Base-by-base conservation (phyloP, 305 asterid genomes). In the Vinca major region DNA sequence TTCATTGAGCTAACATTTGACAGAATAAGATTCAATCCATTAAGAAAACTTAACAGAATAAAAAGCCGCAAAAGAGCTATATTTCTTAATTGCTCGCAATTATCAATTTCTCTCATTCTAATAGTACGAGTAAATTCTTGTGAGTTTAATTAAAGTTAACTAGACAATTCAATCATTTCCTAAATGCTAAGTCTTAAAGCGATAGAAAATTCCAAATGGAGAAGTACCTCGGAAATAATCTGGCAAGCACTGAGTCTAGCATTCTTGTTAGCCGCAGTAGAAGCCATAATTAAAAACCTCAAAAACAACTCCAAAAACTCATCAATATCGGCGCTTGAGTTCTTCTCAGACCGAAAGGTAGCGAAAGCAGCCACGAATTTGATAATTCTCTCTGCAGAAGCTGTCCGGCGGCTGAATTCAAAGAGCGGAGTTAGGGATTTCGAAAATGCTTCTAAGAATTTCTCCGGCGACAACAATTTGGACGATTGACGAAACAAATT, bases 241-340 rank as follows among this genome's bases (percentile, higher is more conserved):
- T 89, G 96, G 65, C 97, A 93, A 72, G 96, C 94, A 76, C 96
- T 79, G 65, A 77, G 87, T 80, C 99, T 84, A 41, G 83, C 91
- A 41, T 89, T 89, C 77, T 76, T 90, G 73, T 82, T 81, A 55
- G 89, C 85, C 13, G 95, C 95, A 2, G 56, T 74, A 66, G 94
- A 78, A 67, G 89, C 96, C 74, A 63, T 72, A 7, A 86, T 78
- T 73, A 93, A 78, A 80, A 90, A 87, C 87, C 81, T 78, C 36
- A 93, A 64, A 71, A 90, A 86, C 57, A 61, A 73, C 79, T 85
- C 90, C 78, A 90, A 70, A 73, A 93, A 87, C 45, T 56, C 91
- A 66, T 85, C 92, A 36, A 76, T 57, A 20, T 68, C 80, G 11
- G 69, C 69, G 63, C 73, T 79, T 1, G 67, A 6, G 33, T 9